Evolutionary conservation across 2,329 filamentous ascomycete species (phyloP), one percentile per base, ranked within the genome.

Genomic region (Lasiodiplodia theobromae): DNA sequence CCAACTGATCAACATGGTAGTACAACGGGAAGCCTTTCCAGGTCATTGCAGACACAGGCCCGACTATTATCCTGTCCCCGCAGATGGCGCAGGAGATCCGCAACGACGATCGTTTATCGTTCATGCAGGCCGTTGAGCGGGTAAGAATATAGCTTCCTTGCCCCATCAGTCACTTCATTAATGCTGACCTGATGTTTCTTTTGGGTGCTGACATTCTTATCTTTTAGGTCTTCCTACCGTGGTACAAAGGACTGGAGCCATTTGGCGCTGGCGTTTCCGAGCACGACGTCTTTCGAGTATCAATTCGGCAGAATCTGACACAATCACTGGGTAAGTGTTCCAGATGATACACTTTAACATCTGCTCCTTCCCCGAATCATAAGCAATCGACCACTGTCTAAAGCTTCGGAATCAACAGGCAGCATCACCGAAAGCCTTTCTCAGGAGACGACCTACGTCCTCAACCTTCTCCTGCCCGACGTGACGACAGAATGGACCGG

Each of bases 401-500:
- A 16, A n/a, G 10, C 12, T n/a, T 6, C 7, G n/a, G 25, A 25
- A 25, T 25, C 25, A 14, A 18, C 31, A 67, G 54, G 65, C 16
- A 57, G 65, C 53, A 67, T 67, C 21, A 67, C 56, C 3, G 25
- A 57, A 8, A 18, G 7, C 5, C 34, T 63, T 18, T 68, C 47
- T 10, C 11, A 34, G 10, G 44, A 62, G 31, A 62, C 57, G 2
- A 60, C 31, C 10, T 62, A 62, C 37, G 47, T 47, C 38, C 47
- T 68, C 34, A 18, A 23, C 5, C 6, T 28, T 21, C 44, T 69
- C 21, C 51, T 71, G 7, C 58, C 71, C 31, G 68, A 49, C 7
- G 28, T 52, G 6, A 21, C 16, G 16, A 31, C 37, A 0, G 65
- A 67, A 52, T 60, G 54, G 65, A 52, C 18, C 74, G 56, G 71